Base-by-base conservation (phyloP, 345 rosid species). In the Kernera saxatilis region DNA sequence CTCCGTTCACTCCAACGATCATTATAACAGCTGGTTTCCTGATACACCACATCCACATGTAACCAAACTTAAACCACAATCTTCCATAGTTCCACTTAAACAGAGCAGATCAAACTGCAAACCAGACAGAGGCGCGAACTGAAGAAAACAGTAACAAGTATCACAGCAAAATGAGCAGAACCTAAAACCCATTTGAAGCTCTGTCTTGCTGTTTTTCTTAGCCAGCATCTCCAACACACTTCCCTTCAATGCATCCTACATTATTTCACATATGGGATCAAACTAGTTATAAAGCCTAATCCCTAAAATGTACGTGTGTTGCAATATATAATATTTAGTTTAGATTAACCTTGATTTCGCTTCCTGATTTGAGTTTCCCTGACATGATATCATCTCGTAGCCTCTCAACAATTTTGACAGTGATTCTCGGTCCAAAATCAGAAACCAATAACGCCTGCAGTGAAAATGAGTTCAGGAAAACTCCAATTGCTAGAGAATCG, bases 361-460 rank as follows among this genome's bases (percentile, higher is more conserved):
- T 82, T 81, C 97, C 97, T 22, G 96, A 91, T 67, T 89, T 94
- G 36, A 94, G 93, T 74, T 84, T 91, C 72, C 95, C 97, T 1
- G 86, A 76, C 68, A 88, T 56, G 11, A 94, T 91, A 78, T 94
- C 96, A 45, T 86, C 89, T 54, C 96, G 73, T 76, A 88, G 70
- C 72, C 84, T 85, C 81, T 91, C 97, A 78, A 94, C 99, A 39
- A 94, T 94, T 82, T 85, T 88, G 67, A 89, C 59, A 0, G 97
- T 88, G 64, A 94, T 94, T 72, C 69, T 87, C 8, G 99, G 99
- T 69, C 97, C 95, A 77, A 94, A 94, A 81, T 91, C 99, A 79
- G 97, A 85, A 46, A 91, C 97, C 82, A 94, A 76, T 11, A 91
- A 58, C 13, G 86, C 91, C 99, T 93, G 75, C 60, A 81, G 3